Conservation (phyloP, 495 filamentous ascomycete species). For the Penicillium canescens region DNA sequence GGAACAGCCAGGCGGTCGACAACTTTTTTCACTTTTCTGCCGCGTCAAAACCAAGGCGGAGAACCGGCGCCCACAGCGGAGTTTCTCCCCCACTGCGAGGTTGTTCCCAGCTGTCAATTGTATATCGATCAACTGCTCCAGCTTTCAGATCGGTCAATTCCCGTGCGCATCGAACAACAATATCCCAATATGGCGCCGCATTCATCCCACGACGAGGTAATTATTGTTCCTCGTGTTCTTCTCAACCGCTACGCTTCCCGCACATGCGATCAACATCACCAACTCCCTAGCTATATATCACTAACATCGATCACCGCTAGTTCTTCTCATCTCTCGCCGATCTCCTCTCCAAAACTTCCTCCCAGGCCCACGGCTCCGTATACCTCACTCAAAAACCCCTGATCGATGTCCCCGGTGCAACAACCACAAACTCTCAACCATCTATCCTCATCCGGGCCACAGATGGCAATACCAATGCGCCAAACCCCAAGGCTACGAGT, state of each 20-base stretch:
- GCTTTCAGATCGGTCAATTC: slow-evolving; percentile 14
- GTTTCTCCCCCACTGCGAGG: slow-evolving; percentile 23
- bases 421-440: slow-evolving; percentile 33
- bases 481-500: slow-evolving; percentile 35
- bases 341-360: slow-evolving; percentile 70
- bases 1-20: slow-evolving; percentile 13
- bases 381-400: slow-evolving; percentile 79
- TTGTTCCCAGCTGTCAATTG: slow-evolving; percentile 12
- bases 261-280: slow-evolving; percentile 13
- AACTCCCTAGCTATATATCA: slow-evolving; percentile 9
- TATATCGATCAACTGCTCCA: slow-evolving; percentile 19
- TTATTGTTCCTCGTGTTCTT: not conserved
- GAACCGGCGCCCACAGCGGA: slow-evolving; percentile 21
- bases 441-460: slow-evolving; percentile 83
- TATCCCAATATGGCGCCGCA: slow-evolving; percentile 52
- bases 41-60: slow-evolving; percentile 21
- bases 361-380: slow-evolving; percentile 73
- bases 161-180: slow-evolving; percentile 2
- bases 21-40: slow-evolving; percentile 28
- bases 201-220: slow-evolving; percentile 75
- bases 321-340: slow-evolving; percentile 80
- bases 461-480: slow-evolving; percentile 58
- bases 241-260: not conserved
- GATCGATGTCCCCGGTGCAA: slow-evolving; percentile 14
- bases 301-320: slow-evolving; percentile 45